Evolutionary conservation across 1,139 yeast genomes (phyloP).

Genomic region (Suhomyces anneliseae): DNA sequence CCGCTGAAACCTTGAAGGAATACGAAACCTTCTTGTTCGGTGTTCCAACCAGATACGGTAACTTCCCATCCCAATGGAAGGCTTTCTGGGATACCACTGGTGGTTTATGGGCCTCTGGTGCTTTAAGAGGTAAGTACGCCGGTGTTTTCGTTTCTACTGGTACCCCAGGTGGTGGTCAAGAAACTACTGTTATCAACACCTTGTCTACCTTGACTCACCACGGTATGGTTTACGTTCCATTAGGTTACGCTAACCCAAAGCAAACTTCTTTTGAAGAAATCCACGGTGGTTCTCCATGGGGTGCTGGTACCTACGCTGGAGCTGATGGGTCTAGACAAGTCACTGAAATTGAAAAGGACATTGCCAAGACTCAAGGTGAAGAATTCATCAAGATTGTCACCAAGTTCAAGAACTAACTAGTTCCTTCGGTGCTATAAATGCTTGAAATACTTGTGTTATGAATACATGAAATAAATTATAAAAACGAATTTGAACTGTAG

Average conservation of each 20-base stretch:
- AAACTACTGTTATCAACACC: constrained; percentile 63
- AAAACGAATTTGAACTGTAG: too few species aligned
- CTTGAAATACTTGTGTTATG: too few species aligned
- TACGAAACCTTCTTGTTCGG: constrained; percentile 82
- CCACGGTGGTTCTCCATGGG: constrained; percentile 88
- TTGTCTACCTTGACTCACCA: constrained; percentile 74
- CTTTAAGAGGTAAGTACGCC: constrained; percentile 71
- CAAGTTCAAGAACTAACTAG: constrained; percentile 18
- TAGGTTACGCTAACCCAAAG: constrained; percentile 68
- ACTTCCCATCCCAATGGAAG: constrained; percentile 78
- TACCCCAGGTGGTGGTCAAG: constrained; percentile 85
- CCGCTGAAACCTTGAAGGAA: constrained; percentile 54
- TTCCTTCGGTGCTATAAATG: too few species aligned
- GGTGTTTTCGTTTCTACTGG: constrained; percentile 80
- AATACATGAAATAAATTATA: neutral
- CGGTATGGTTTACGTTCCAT: constrained; percentile 76
- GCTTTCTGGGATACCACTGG: constrained; percentile 84
- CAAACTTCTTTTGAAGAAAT: constrained; percentile 63
- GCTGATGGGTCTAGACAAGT: constrained; percentile 80
- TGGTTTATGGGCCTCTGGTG: constrained; percentile 79
- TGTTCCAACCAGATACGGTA: constrained; percentile 82
- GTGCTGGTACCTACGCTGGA: constrained; percentile 82
- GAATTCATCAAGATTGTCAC: constrained; percentile 49
- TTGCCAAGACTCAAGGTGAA: constrained; percentile 66
- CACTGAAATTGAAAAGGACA: constrained; percentile 58